phyloP scores from a whole-genome alignment of 2,329 filamentous ascomycete genomes.

The Xenosphaeropsis pyriputrescens region DNA sequence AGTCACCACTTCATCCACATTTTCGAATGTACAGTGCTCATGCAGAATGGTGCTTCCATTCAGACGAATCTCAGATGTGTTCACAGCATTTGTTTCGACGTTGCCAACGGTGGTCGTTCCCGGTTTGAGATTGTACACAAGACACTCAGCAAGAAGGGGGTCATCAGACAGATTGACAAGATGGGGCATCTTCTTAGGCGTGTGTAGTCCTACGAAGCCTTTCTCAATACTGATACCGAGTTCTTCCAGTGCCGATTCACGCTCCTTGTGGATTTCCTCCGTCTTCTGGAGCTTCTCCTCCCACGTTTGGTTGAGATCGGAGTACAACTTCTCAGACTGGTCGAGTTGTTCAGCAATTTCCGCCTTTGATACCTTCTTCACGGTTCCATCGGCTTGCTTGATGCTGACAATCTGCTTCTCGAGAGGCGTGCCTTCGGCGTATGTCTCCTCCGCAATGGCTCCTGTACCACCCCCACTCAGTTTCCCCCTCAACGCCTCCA shows the following conservation, averaged over 20 bases:
- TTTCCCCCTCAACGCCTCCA: slow-evolving; percentile 75
- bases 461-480: slow-evolving; percentile 46
- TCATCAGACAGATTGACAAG: slow-evolving; percentile 95
- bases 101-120: slow-evolving; percentile 91
- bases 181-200: slow-evolving; percentile 98
- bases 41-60: slow-evolving; percentile 88
- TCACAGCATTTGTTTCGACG: slow-evolving; percentile 63
- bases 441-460: slow-evolving; percentile 59
- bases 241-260: slow-evolving; percentile 88
- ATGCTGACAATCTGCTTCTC: slow-evolving; percentile 97
- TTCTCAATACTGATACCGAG: slow-evolving; percentile 98
- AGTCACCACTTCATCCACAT: slow-evolving; percentile 84
- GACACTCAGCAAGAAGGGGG: slow-evolving; percentile 82
- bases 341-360: slow-evolving; percentile 94
- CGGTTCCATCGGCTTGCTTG: slow-evolving; percentile 64
- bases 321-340: slow-evolving; percentile 91
- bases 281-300: slow-evolving; percentile 92
- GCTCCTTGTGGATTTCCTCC: slow-evolving; percentile 93
- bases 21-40: slow-evolving; percentile 90
- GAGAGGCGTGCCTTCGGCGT: slow-evolving; percentile 79
- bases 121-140: slow-evolving; percentile 96
- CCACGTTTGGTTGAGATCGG: slow-evolving; percentile 96
- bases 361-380: slow-evolving; percentile 95
- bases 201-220: slow-evolving; percentile 87
- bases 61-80: slow-evolving; percentile 75